Percentiles rank a stretch among this genome's conserved stretches.
phyloP scores from a whole-genome alignment of 768 basidiomycete species.

The Lactifluus volemus region DNA sequence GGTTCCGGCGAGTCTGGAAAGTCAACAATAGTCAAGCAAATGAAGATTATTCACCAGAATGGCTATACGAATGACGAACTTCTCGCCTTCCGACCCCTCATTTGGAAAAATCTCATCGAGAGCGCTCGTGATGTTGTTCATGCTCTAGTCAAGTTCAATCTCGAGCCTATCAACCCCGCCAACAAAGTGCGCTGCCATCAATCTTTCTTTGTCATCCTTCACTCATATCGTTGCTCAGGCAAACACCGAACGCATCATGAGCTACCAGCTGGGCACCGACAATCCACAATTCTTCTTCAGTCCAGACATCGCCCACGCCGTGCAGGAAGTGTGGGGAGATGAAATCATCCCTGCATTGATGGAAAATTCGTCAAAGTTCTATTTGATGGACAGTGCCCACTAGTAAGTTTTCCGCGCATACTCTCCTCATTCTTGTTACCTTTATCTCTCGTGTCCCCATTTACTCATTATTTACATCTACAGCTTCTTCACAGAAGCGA shows the following conservation, averaged over 20 bases:
- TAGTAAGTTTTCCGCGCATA: slow-evolving; percentile 47
- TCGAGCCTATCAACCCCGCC: slow-evolving; percentile 59
- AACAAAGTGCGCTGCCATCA: slow-evolving; percentile 40
- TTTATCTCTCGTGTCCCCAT: neutral
- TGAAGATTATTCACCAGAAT: slow-evolving; percentile 96
- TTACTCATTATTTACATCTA: neutral
- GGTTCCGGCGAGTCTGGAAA: slow-evolving; percentile 96
- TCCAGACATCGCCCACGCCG: slow-evolving; percentile 62
- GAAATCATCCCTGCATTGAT: slow-evolving; percentile 43
- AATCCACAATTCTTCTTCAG: slow-evolving; percentile 35
- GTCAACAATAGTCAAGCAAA: slow-evolving; percentile 94
- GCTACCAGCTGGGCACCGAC: slow-evolving; percentile 37
- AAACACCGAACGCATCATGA: slow-evolving; percentile 53
- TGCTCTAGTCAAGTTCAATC: slow-evolving; percentile 78
- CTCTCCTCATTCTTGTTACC: neutral
- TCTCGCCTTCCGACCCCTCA: slow-evolving; percentile 61
- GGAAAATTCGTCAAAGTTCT: slow-evolving; percentile 68
- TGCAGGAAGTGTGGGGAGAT: slow-evolving; percentile 63
- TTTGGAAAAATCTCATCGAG: slow-evolving; percentile 84
- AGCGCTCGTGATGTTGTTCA: slow-evolving; percentile 79
- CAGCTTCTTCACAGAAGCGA: slow-evolving; percentile 81
- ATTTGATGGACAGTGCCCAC: slow-evolving; percentile 89
- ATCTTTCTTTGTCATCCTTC: slow-evolving; percentile 19
- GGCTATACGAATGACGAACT: slow-evolving; percentile 79
- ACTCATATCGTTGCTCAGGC: slow-evolving; percentile 21